Percentiles rank a stretch among this genome's conserved stretches.
Evolutionary conservation across 805 yeast genomes (phyloP).

Genomic region (Cyberlindnera meyerae): DNA sequence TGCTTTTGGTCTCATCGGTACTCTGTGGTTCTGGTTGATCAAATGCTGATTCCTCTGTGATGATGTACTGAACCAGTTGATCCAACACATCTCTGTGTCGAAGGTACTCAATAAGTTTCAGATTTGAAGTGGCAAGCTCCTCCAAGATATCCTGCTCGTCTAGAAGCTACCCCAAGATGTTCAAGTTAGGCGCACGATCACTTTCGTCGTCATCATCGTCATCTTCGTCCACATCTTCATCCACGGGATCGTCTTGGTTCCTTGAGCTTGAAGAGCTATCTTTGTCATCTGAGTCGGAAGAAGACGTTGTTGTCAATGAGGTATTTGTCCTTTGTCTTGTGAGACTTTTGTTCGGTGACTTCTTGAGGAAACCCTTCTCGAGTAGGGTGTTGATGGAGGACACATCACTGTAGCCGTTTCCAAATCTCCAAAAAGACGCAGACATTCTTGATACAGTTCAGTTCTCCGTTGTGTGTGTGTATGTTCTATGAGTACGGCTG

Average conservation of each 20-base stretch:
- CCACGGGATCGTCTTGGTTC: conserved; percentile 13
- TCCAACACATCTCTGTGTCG: conserved; percentile 72
- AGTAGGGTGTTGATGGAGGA: conserved; percentile 49
- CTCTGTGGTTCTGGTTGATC: conserved; percentile 8
- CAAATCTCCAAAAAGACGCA: conserved; percentile 56
- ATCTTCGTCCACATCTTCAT: conserved; percentile 15
- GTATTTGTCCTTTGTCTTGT: conserved; percentile 20
- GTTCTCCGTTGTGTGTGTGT: neutral
- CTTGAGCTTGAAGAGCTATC: too few relatives aligned
- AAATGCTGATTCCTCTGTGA: conserved; percentile 22
- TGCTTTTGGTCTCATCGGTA: conserved; percentile 12
- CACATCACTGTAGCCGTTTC: conserved; percentile 50
- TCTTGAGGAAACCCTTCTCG: conserved; percentile 37
- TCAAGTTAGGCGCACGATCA: conserved; percentile 37
- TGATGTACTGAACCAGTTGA: conserved; percentile 63
- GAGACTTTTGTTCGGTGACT: conserved; percentile 34
- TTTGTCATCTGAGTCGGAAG: conserved; percentile 4
- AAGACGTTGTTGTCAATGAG: conserved; percentile 8
- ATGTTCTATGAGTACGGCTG: too few relatives aligned
- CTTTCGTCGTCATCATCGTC: conserved; percentile 29
- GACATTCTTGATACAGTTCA: conserved; percentile 27
- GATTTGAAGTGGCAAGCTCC: conserved; percentile 66
- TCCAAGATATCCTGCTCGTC: conserved; percentile 74
- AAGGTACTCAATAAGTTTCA: conserved; percentile 71
- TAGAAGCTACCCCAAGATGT: conserved; percentile 51